A percentile compares a stretch with the other conserved stretches of the same genome.
phyloP scores from a whole-genome alignment of 1,284 basidiomycete genomes.

The Dichomitus squalens region DNA sequence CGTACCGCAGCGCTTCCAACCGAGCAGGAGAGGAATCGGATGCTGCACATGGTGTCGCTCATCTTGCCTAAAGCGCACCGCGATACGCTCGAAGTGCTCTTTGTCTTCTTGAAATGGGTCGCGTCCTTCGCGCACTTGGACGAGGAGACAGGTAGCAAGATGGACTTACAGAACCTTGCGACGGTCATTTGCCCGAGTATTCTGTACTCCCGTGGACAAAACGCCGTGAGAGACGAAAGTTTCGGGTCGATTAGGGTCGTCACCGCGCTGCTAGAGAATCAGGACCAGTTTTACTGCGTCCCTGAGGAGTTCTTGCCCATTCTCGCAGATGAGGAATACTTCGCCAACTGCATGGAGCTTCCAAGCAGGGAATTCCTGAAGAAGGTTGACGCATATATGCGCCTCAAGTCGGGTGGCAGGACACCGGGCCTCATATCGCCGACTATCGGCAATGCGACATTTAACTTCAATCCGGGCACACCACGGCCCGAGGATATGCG shows the following conservation, averaged over 20 bases:
- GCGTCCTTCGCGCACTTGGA: slow-evolving; percentile 98
- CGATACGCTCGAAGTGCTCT: slow-evolving; percentile 97
- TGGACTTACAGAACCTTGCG: slow-evolving; percentile 97
- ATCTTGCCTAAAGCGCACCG: slow-evolving; percentile 92
- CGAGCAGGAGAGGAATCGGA: slow-evolving; percentile 79
- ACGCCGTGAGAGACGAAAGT: slow-evolving; percentile 91
- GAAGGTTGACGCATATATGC: slow-evolving; percentile 82
- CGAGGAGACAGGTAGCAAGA: slow-evolving; percentile 97
- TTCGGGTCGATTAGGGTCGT: slow-evolving; percentile 90
- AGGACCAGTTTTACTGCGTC: slow-evolving; percentile 92
- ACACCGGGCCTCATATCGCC: slow-evolving; percentile 40
- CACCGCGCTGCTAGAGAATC: slow-evolving; percentile 85
- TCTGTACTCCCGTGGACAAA: slow-evolving; percentile 82
- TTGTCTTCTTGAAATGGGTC: slow-evolving; percentile 99
- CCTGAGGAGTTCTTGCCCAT: slow-evolving; percentile 85
- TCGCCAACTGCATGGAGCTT: slow-evolving; percentile 79
- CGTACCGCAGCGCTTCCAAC: slow-evolving; percentile 63
- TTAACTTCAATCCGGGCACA: slow-evolving; percentile 31
- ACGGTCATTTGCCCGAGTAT: slow-evolving; percentile 98
- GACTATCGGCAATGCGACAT: slow-evolving; percentile 32
- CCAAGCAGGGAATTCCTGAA: slow-evolving; percentile 90
- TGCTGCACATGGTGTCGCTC: slow-evolving; percentile 86
- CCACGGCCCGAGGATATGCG: slow-evolving; percentile 32
- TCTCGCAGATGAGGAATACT: slow-evolving; percentile 85
- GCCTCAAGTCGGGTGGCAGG: slow-evolving; percentile 48